Conservation (phyloP, 176 grass and related monocot species). For the Phoenix roebelenii region DNA sequence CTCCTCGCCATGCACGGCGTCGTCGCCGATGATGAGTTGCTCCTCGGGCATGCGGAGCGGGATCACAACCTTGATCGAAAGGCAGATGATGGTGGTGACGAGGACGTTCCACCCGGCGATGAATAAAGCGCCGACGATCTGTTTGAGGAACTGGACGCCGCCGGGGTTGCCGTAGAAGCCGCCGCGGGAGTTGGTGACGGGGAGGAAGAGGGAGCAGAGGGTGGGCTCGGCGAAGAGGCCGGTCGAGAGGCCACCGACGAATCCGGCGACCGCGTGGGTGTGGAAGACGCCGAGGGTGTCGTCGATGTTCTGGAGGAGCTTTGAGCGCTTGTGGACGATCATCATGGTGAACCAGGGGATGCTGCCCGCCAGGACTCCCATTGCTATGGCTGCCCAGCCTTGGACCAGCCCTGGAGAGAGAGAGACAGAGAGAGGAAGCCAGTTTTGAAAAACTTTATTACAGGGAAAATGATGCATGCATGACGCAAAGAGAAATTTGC, state of each 20-base stretch:
- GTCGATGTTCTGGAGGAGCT: slow-evolving; percentile 61
- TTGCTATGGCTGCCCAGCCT: slow-evolving; percentile 81
- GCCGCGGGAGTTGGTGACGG: slow-evolving; percentile 59
- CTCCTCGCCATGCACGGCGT: slow-evolving; percentile 93
- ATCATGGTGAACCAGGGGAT: slow-evolving; percentile 99
- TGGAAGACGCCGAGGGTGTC: slow-evolving; percentile 95
- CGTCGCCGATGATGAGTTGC: slow-evolving; percentile 80
- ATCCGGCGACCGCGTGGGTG: slow-evolving; percentile 87
- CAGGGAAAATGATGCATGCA: too few relatives aligned
- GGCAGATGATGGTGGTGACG: slow-evolving; percentile 56
- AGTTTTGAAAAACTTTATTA: too few relatives aligned
- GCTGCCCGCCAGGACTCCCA: slow-evolving; percentile 77
- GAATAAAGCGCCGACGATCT: slow-evolving; percentile 68
- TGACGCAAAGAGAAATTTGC: too few relatives aligned
- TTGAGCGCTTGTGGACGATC: slow-evolving; percentile 87
- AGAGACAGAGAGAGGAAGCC: background rate
- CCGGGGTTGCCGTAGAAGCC: slow-evolving; percentile 62
- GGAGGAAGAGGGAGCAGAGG: slow-evolving; percentile 58
- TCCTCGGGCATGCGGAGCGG: slow-evolving; percentile 90
- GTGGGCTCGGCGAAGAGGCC: slow-evolving; percentile 77
- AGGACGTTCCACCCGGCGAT: slow-evolving; percentile 71
- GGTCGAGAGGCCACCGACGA: slow-evolving; percentile 65
- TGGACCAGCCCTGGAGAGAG: slow-evolving; percentile 54
- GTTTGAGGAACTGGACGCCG: slow-evolving; percentile 50
- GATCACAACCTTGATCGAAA: slow-evolving; percentile 29